These are phyloP conservation scores for Aspergillus tubingensis DNA, from an alignment of 2,329 filamentous ascomycete genomes.

Conservation along the genomic window DNA sequence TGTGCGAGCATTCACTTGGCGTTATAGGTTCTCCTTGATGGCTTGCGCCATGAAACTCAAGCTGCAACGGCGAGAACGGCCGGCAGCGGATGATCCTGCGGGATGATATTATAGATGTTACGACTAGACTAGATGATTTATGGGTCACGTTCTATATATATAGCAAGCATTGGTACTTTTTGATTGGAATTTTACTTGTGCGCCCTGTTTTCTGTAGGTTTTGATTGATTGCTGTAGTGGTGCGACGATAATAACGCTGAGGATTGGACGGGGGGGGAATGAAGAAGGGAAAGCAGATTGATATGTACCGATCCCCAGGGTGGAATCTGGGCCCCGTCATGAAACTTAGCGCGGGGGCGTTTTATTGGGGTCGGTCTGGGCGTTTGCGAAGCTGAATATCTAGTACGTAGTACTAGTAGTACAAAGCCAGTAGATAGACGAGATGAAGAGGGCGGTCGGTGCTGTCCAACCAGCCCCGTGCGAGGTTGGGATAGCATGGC, in stretches of 20 bases:
- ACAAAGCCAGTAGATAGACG: no score
- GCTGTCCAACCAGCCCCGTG: background rate
- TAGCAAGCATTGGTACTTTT: background rate
- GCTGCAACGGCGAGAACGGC: constrained; percentile 2
- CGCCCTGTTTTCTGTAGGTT: background rate
- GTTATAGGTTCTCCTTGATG: background rate
- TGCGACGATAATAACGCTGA: background rate
- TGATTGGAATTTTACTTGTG: background rate
- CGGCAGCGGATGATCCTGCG: background rate
- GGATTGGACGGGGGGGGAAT: background rate
- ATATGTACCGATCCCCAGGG: background rate
- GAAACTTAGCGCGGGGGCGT: constrained; percentile 11
- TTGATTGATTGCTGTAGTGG: background rate
- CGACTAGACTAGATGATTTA: constrained; percentile 7
- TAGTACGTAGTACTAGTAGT: no score
- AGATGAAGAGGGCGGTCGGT: background rate
- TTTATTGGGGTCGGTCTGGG: constrained; percentile 5
- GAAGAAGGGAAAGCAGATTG: background rate
- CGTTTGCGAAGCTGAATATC: no score
- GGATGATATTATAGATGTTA: constrained; percentile 6
- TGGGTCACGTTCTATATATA: constrained; percentile 1
- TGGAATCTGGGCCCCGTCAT: constrained; percentile 1
- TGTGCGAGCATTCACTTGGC: background rate
- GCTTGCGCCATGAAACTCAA: background rate
- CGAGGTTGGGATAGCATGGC: background rate